Evolutionary conservation across 2,329 filamentous ascomycete genomes (phyloP).

Genomic region (Cladosporium sp.): DNA sequence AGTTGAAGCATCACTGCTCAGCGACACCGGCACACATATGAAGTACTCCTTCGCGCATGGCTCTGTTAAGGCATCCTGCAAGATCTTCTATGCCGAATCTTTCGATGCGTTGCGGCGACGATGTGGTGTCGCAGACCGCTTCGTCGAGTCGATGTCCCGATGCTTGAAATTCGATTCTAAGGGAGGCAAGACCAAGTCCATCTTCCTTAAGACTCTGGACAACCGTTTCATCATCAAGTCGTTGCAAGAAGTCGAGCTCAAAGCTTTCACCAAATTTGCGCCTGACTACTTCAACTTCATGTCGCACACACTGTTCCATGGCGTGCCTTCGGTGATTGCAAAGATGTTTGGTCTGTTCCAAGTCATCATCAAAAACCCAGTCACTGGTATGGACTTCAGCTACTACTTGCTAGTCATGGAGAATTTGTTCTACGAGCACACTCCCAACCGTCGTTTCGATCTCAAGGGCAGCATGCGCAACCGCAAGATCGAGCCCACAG

Average conservation of each 20-base stretch:
- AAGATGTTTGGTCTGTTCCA: slow-evolving; percentile 99
- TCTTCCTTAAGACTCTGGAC: slow-evolving; percentile 94
- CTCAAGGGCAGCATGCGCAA: slow-evolving; percentile 98
- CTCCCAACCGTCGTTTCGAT: slow-evolving; percentile 76
- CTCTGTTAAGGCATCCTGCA: slow-evolving; percentile 92
- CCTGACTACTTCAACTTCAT: slow-evolving; percentile 97
- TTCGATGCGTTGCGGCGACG: slow-evolving; percentile 92
- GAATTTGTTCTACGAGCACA: slow-evolving; percentile 94
- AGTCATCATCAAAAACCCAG: slow-evolving; percentile 91
- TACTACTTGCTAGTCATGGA: slow-evolving; percentile 94
- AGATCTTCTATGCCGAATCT: slow-evolving; percentile 97
- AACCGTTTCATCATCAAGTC: slow-evolving; percentile 92
- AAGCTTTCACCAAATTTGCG: slow-evolving; percentile 90
- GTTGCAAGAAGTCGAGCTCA: slow-evolving; percentile 83
- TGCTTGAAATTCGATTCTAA: slow-evolving; percentile 98
- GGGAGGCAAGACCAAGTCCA: slow-evolving; percentile 94
- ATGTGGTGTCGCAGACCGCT: slow-evolving; percentile 87
- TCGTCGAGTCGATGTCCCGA: slow-evolving; percentile 89
- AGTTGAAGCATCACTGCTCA: slow-evolving; percentile 79
- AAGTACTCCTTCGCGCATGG: slow-evolving; percentile 95
- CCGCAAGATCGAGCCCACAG: slow-evolving; percentile 92
- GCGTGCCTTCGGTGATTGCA: slow-evolving; percentile 87
- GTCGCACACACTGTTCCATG: slow-evolving; percentile 92
- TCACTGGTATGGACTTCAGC: slow-evolving; percentile 87
- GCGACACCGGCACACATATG: slow-evolving; percentile 83